A percentile compares a stretch with the other conserved stretches of the same genome.
phyloP scores from a whole-genome alignment of 345 rosid species.

The Syzygium grande region DNA sequence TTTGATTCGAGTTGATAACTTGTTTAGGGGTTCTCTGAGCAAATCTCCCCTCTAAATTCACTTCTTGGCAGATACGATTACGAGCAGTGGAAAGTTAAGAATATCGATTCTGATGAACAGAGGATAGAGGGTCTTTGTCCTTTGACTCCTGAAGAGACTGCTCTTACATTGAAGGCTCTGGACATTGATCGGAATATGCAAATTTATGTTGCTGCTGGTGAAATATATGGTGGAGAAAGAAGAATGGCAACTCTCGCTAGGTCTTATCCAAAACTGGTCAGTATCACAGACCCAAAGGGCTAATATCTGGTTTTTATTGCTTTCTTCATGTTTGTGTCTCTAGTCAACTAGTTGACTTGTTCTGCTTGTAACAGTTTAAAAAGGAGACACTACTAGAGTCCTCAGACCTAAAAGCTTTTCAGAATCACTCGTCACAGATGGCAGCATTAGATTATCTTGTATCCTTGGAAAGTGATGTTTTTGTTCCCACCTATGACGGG shows the following conservation, averaged over 20 bases:
- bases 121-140: conserved; percentile 46
- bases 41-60: conserved; percentile 6
- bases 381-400: conserved; percentile 24
- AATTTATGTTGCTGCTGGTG: conserved; percentile 45
- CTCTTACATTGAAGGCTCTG: conserved; percentile 28
- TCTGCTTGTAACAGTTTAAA: conserved; percentile 19
- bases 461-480: conserved; percentile 87
- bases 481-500: conserved; percentile 92
- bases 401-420: conserved; percentile 18
- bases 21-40: neutral
- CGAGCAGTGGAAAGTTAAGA: conserved; percentile 50
- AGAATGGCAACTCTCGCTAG: conserved; percentile 24
- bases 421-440: conserved; percentile 28
- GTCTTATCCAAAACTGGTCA: conserved; percentile 38
- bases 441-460: conserved; percentile 97
- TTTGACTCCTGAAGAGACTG: conserved; percentile 48
- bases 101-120: conserved; percentile 26
- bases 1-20: neutral
- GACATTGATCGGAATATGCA: conserved; percentile 30
- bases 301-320: neutral
- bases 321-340: neutral
- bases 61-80: conserved; percentile 56
- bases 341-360: neutral
- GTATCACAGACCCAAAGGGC: neutral
- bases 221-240: conserved; percentile 39